Conservation (phyloP, 805 yeast genomes). For the Kuraishia capsulata region DNA sequence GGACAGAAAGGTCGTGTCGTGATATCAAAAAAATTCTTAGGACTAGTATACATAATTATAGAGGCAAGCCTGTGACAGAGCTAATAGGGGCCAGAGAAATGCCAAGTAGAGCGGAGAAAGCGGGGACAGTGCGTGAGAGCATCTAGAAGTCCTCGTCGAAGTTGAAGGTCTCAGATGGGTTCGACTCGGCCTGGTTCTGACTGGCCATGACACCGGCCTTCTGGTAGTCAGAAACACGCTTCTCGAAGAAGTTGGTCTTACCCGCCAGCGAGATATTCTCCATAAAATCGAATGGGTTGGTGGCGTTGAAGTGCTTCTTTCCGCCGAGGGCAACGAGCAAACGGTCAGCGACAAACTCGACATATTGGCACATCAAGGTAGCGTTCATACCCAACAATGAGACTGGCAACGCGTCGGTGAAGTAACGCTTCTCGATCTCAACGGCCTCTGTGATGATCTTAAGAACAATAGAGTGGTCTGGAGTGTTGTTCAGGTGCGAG, state of each 20-base stretch:
- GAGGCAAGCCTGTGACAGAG: too few species aligned
- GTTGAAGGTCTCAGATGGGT: constrained; percentile 44
- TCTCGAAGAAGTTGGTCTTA: constrained; percentile 97
- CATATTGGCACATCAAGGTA: constrained; percentile 93
- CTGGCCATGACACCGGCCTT: constrained; percentile 98
- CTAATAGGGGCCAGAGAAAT: not conserved
- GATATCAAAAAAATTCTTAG: too few species aligned
- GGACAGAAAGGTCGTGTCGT: too few species aligned
- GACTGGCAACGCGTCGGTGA: constrained; percentile 92
- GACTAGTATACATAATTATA: too few species aligned
- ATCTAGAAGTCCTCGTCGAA: constrained; percentile 89
- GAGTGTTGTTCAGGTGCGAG: constrained; percentile 88
- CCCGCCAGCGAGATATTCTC: constrained; percentile 98
- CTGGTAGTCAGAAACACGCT: constrained; percentile 97
- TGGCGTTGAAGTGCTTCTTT: constrained; percentile 75
- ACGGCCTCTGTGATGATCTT: constrained; percentile 93
- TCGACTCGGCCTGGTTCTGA: constrained; percentile 32
- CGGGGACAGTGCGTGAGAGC: not conserved
- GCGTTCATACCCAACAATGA: constrained; percentile 92
- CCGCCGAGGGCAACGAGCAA: constrained; percentile 85
- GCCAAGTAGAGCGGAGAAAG: too few species aligned
- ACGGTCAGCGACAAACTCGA: constrained; percentile 96
- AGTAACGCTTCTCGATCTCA: constrained; percentile 84
- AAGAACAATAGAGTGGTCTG: constrained; percentile 69
- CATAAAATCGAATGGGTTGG: constrained; percentile 98